phyloP scores from a whole-genome alignment of 2,329 filamentous ascomycete genomes.

The Alternaria panax region DNA sequence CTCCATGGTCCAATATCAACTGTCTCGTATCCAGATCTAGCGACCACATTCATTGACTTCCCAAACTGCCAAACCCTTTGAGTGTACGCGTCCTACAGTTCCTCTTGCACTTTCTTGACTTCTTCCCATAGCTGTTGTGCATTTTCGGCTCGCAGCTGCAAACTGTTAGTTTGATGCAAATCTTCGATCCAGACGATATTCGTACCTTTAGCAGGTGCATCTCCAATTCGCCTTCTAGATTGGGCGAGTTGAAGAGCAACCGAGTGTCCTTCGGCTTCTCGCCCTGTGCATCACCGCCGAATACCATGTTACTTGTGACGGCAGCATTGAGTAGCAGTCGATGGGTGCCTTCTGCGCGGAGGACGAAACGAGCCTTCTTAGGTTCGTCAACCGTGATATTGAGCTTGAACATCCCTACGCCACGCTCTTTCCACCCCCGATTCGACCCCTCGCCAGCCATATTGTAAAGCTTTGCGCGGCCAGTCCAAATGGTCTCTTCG shows the following conservation, averaged over 20 bases:
- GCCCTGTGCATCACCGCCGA: constrained; percentile 71
- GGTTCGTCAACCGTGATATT: constrained; percentile 59
- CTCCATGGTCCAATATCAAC: background rate
- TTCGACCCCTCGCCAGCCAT: constrained; percentile 65
- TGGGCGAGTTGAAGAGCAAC: constrained; percentile 68
- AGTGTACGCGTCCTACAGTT: constrained; percentile 27
- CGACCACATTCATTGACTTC: background rate
- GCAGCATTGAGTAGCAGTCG: constrained; percentile 86
- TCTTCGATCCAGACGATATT: background rate
- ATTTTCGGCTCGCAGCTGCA: constrained; percentile 31
- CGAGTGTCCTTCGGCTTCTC: constrained; percentile 74
- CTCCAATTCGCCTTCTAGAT: constrained; percentile 60
- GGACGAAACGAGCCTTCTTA: constrained; percentile 74
- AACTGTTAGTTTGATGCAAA: constrained; percentile 12
- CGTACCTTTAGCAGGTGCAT: constrained; percentile 65
- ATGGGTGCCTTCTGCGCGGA: constrained; percentile 89
- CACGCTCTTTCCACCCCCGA: constrained; percentile 87
- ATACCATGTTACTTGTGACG: constrained; percentile 78
- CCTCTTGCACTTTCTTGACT: constrained; percentile 31
- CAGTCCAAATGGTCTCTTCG: constrained; percentile 76
- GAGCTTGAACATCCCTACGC: constrained; percentile 82
- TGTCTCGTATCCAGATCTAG: background rate
- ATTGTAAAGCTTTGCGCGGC: constrained; percentile 84
- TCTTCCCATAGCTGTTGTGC: constrained; percentile 36
- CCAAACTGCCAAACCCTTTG: constrained; percentile 6